Conservation (phyloP, 139 green algal species). For the Tetratostichococcus sp. region DNA sequence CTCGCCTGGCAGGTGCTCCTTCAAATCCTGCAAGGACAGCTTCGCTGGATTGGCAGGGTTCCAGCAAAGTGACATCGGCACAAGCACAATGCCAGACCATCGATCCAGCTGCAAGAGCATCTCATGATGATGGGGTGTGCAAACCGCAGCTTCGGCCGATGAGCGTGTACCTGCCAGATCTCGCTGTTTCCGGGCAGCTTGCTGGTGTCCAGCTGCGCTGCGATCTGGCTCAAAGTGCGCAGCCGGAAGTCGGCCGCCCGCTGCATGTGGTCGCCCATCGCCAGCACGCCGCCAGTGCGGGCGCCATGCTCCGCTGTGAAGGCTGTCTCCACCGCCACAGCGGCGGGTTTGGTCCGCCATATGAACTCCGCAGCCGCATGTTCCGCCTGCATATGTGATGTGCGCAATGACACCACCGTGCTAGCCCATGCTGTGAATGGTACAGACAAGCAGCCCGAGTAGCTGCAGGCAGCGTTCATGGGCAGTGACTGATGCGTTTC, state of each 20-base stretch:
- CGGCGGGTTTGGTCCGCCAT: constrained; percentile 23
- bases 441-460: too few species aligned
- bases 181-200: neutral
- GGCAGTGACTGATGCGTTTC: too few species aligned
- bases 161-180: constrained; percentile 2
- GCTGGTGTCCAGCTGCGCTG: neutral
- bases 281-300: constrained; percentile 31
- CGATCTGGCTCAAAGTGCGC: neutral
- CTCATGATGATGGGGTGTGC: too few species aligned
- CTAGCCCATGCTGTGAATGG: too few species aligned
- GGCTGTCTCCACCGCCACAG: constrained; percentile 66
- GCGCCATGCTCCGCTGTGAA: constrained; percentile 54
- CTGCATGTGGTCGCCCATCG: neutral
- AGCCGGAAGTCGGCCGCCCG: neutral
- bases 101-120: too few species aligned
- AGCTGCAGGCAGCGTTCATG: too few species aligned
- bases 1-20: constrained; percentile 30
- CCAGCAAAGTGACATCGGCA: too few species aligned
- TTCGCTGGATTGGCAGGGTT: too few species aligned
- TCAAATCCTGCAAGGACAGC: neutral
- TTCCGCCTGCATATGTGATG: neutral
- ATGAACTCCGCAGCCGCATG: constrained; percentile 33
- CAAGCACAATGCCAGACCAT: too few species aligned
- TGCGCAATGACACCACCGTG: too few species aligned
- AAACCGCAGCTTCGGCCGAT: too few species aligned